Evolutionary conservation across 345 rosid species (phyloP).

Genomic region (Lepidium didymum): DNA sequence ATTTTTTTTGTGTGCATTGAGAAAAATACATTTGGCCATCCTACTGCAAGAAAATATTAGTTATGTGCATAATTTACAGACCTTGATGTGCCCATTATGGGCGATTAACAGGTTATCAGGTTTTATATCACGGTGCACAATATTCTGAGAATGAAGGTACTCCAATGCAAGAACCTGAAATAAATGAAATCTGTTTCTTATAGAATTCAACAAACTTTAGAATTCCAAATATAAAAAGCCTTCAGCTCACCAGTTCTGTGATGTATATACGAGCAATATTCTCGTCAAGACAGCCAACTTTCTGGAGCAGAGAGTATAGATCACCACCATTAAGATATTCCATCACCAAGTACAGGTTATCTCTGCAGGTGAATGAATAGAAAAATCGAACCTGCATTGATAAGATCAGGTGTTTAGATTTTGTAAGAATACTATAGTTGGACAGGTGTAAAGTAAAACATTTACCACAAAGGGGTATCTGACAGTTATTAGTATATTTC

Average conservation of each 20-base stretch:
- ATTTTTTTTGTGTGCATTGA: not conserved
- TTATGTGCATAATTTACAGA: conserved; percentile 30
- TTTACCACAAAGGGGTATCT: conserved; percentile 85
- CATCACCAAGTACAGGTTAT: conserved; percentile 87
- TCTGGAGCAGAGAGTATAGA: conserved; percentile 65
- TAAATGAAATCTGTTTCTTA: not conserved
- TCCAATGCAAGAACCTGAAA: conserved; percentile 88
- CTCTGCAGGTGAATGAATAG: conserved; percentile 81
- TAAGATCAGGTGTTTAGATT: conserved; percentile 19
- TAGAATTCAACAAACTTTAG: not conserved
- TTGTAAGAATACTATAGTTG: not conserved
- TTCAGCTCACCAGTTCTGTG: conserved; percentile 66
- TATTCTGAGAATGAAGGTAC: conserved; percentile 66
- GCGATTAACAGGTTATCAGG: conserved; percentile 83
- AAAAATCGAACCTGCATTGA: conserved; percentile 70
- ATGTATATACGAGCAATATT: conserved; percentile 70
- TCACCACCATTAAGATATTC: conserved; percentile 91
- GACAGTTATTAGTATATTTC: conserved; percentile 75
- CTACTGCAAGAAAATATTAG: conserved; percentile 1
- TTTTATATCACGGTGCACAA: conserved; percentile 81
- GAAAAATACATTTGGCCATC: not conserved
- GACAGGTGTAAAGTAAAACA: not conserved
- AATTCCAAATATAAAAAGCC: conserved; percentile 1
- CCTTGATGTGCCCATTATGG: conserved; percentile 85
- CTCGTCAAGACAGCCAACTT: conserved; percentile 79